Evolutionary conservation across 495 filamentous ascomycete genomes (phyloP).

Genomic region (Podospora conica): DNA sequence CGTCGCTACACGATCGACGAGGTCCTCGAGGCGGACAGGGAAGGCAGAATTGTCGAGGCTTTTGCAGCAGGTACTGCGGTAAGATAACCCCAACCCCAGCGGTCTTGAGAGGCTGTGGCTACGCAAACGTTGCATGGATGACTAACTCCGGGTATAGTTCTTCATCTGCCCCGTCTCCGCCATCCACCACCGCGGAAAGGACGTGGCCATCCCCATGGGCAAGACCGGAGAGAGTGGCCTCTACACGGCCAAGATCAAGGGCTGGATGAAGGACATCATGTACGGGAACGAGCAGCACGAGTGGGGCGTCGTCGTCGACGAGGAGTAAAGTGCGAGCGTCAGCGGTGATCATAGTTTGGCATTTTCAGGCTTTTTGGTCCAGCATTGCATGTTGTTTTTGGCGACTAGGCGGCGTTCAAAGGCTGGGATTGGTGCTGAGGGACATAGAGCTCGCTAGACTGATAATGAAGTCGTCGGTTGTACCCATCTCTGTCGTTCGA

Average conservation of each 20-base stretch:
- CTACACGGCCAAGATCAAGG: conserved; percentile 66
- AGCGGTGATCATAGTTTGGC: not conserved
- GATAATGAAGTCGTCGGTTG: not conserved
- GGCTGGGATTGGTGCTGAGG: not conserved
- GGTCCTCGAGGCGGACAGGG: conserved; percentile 61
- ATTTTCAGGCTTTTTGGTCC: not conserved
- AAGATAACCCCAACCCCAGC: conserved; percentile 27
- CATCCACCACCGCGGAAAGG: conserved; percentile 65
- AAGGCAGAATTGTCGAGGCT: conserved; percentile 74
- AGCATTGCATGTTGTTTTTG: conserved; percentile 2
- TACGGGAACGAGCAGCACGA: conserved; percentile 73
- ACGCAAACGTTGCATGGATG: not conserved
- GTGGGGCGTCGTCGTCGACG: conserved; percentile 71
- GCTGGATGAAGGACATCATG: conserved; percentile 78
- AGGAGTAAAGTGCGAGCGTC: conserved; percentile 32
- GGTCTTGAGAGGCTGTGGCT: not conserved
- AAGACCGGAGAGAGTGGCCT: conserved; percentile 49
- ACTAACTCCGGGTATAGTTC: conserved; percentile 43
- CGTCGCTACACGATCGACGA: conserved; percentile 73
- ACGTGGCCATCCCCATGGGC: conserved; percentile 59
- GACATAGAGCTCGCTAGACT: not conserved
- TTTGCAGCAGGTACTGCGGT: conserved; percentile 87
- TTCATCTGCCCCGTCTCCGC: conserved; percentile 71
- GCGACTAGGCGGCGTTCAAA: not conserved
- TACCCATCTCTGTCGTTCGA: not conserved